Percentiles rank a stretch among this genome's conserved stretches.
Conservation (phyloP, 345 rosid species). For the Triadica sebifera region DNA sequence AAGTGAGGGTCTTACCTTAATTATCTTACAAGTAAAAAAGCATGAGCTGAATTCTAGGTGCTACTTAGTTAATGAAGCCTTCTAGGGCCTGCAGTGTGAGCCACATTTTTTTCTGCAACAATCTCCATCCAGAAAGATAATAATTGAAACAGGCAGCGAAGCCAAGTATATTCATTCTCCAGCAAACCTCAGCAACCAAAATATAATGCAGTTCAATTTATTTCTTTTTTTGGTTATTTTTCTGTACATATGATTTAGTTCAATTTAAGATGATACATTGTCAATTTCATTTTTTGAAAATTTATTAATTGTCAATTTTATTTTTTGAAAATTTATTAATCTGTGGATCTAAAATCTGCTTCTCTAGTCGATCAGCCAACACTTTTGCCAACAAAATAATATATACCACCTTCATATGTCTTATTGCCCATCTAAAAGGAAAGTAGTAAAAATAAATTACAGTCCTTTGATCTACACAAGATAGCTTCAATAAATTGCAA, state of each 20-base stretch:
- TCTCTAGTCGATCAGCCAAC: not conserved
- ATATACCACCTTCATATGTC: conserved; percentile 1
- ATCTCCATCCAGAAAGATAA: not conserved
- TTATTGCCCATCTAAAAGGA: not conserved
- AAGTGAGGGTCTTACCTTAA: not conserved
- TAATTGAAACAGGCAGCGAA: not conserved
- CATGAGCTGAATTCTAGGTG: not conserved
- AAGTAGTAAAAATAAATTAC: not conserved
- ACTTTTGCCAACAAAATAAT: not conserved
- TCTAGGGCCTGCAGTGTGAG: not conserved
- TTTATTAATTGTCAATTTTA: not conserved
- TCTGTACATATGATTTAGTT: not conserved
- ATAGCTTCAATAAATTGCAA: not conserved
- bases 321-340: not conserved
- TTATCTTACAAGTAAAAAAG: not conserved
- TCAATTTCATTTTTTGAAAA: not conserved
- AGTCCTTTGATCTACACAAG: not conserved
- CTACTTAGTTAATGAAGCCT: not conserved
- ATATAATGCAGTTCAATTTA: not conserved
- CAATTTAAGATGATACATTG: not conserved
- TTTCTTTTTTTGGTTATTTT: not conserved
- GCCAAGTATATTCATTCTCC: not conserved
- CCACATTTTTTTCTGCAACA: not conserved
- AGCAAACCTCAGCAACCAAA: not conserved
- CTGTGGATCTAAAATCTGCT: too few relatives aligned